Evolutionary conservation across 2,329 filamentous ascomycete genomes (phyloP).

Genomic region (Calonectria montana): DNA sequence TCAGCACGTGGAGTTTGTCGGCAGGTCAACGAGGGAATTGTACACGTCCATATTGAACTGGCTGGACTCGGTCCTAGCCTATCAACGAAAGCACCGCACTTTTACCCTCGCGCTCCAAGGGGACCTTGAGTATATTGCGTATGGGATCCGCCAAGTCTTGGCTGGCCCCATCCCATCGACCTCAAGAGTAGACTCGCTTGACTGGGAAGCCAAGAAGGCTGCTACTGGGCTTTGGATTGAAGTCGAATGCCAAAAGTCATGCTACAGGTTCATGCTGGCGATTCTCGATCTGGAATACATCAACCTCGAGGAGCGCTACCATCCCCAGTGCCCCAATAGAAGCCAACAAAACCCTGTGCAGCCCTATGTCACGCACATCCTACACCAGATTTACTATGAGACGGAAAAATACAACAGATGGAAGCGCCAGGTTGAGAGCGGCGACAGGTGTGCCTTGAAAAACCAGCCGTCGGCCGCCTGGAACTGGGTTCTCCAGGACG

Average conservation of each 20-base stretch:
- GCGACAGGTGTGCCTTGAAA: background rate
- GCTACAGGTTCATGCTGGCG: background rate
- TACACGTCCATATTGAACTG: background rate
- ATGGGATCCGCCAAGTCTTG: background rate
- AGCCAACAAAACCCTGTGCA: background rate
- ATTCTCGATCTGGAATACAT: background rate
- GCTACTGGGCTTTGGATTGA: background rate
- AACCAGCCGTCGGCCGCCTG: background rate
- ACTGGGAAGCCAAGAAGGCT: background rate
- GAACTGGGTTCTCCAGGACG: constrained; percentile 5
- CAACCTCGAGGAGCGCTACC: background rate
- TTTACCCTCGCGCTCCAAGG: background rate
- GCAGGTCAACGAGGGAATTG: background rate
- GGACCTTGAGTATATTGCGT: background rate
- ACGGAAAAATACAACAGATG: background rate
- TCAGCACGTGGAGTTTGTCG: background rate
- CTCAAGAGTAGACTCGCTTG: background rate
- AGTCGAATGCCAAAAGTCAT: background rate
- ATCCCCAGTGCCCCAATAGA: background rate
- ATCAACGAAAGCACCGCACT: background rate
- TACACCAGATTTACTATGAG: background rate
- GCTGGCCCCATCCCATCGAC: too few species aligned
- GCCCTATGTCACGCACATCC: background rate
- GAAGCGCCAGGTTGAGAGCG: background rate
- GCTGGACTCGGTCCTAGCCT: background rate